Base-by-base conservation (phyloP, 306 rosid species). In the Oemleria cerasiformis region DNA sequence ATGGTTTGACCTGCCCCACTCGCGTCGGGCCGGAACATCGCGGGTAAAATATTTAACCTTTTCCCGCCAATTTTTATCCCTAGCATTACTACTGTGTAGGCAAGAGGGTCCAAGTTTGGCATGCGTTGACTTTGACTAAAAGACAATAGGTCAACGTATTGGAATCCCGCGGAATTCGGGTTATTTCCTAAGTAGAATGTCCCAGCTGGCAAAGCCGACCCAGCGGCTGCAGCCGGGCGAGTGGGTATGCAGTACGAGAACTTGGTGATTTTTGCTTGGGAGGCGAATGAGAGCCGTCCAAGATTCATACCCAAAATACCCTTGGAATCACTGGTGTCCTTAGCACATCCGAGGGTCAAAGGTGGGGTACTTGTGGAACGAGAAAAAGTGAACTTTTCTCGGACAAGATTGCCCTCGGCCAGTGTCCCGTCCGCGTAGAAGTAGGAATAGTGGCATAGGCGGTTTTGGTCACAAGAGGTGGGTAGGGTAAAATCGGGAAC, bases 271-370 rank as follows among this genome's bases (percentile, higher is more conserved):
- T 78, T 83, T 0, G 96, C 86, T 25, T 94, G 97, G 67, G 95
- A 91, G 38, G 88, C 75, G 13, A 91, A 91, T 0, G 97, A 89
- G 1, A 91, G 69, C 0, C 97, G 87, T 0, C 98, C 97, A 0
- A 63, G 73, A 0, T 94, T 94, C 96, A 94, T 94, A 42, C 98
- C 98, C 87, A 94, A 83, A 79, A 94, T 94, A n/a, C 98, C 98
- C 87, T 72, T 65, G 74, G 68, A 47, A 21, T 91, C 96, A 1
- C 54, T 70, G 23, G 94, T 68, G 36, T 75, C 85, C 1, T 85
- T 64, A 25, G 98, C 84, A 56, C 98, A 94, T 3, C 98, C 98
- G 5, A 94, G 95, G 9, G 79, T 70, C 1, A 91, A 61, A 0
- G 98, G 95, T 73, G 96, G 95, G 80, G 98, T 94, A 54, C 66